Evolutionary conservation across 192 early-diverging fungal genomes (phyloP).

Genomic region (Cetraspora pellucida): DNA sequence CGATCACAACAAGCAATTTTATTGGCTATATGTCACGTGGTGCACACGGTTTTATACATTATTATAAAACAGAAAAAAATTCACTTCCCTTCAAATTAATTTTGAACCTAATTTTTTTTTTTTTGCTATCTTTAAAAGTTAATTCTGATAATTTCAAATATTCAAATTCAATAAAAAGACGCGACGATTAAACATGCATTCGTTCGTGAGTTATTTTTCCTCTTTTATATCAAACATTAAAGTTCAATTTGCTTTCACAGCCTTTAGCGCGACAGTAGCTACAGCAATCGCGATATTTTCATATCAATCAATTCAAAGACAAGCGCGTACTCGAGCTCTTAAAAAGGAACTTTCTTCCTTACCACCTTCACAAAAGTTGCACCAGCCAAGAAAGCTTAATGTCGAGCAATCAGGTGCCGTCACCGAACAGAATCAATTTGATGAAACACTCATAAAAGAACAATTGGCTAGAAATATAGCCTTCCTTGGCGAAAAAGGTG

Average conservation of each 20-base stretch:
- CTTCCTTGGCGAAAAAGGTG: conserved; percentile 85
- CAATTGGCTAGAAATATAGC: conserved; percentile 86
- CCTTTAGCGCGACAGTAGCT: conserved; percentile 13
- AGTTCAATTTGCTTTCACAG: conserved; percentile 14
- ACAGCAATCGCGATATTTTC: conserved; percentile 9
- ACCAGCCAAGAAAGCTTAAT: not conserved
- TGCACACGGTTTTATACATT: too few relatives aligned
- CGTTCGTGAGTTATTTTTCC: not conserved
- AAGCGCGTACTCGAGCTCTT: conserved; percentile 5
- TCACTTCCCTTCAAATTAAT: too few relatives aligned
- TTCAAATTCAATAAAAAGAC: too few relatives aligned
- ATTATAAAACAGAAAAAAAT: too few relatives aligned
- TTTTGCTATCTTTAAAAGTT: too few relatives aligned
- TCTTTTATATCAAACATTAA: not conserved
- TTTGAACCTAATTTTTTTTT: too few relatives aligned
- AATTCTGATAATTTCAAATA: too few relatives aligned
- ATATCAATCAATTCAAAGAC: conserved; percentile 18
- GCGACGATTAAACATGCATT: not conserved
- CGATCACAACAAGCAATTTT: too few relatives aligned
- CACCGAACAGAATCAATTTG: conserved; percentile 31
- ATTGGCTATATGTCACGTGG: too few relatives aligned
- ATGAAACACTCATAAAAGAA: conserved; percentile 78
- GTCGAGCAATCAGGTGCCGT: not conserved
- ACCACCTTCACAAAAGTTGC: not conserved
- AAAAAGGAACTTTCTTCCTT: conserved; percentile 1